phyloP scores from a whole-genome alignment of 2,329 filamentous ascomycete species.

The Pseudopyrenochaeta lycopersici region DNA sequence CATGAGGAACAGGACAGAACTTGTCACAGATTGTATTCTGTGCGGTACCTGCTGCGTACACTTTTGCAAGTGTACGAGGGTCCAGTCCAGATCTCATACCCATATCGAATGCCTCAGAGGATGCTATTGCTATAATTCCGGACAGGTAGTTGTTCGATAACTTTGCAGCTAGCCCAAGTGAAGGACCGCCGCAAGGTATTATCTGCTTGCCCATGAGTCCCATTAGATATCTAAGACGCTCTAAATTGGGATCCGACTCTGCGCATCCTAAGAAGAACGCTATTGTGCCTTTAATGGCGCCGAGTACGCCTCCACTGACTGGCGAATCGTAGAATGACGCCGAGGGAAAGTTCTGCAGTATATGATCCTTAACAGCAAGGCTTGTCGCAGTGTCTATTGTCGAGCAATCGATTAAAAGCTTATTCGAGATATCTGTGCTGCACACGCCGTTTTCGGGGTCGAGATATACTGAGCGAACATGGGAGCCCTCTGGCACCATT shows the following conservation, averaged over 20 bases:
- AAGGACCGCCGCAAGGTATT: slow-evolving; percentile 65
- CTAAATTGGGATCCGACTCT: slow-evolving; percentile 55
- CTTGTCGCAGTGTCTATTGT: slow-evolving; percentile 65
- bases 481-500: slow-evolving; percentile 63
- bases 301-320: slow-evolving; percentile 62
- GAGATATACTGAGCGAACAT: slow-evolving; percentile 62
- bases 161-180: slow-evolving; percentile 66
- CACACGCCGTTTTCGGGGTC: slow-evolving; percentile 55
- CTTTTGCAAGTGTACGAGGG: slow-evolving; percentile 60
- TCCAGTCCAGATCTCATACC: slow-evolving; percentile 67
- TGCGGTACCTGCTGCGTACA: slow-evolving; percentile 62
- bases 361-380: slow-evolving; percentile 55
- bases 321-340: slow-evolving; percentile 63
- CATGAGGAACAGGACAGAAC: slow-evolving; percentile 62
- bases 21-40: slow-evolving; percentile 62
- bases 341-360: slow-evolving; percentile 47
- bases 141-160: slow-evolving; percentile 70
- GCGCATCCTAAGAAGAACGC: slow-evolving; percentile 66
- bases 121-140: slow-evolving; percentile 67
- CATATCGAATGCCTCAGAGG: slow-evolving; percentile 67
- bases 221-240: slow-evolving; percentile 56
- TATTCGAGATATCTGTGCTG: slow-evolving; percentile 51
- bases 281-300: slow-evolving; percentile 61
- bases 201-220: slow-evolving; percentile 63
- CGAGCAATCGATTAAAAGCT: slow-evolving; percentile 64